Evolutionary conservation across 192 early-diverging fungal genomes (phyloP).

Genomic region (Endogone sp.): DNA sequence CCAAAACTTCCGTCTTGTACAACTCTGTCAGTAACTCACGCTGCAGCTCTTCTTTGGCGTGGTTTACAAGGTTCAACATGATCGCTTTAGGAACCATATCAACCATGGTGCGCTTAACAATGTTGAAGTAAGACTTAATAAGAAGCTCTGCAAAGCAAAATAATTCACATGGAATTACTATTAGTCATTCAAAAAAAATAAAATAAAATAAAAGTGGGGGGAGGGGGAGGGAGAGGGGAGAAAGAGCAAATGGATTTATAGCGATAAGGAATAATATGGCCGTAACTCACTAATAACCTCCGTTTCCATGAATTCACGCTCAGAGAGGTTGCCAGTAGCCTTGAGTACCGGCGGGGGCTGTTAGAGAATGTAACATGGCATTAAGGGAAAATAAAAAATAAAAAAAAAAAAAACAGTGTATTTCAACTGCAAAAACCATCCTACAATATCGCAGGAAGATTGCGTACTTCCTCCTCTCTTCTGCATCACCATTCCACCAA

Average conservation of each 20-base stretch:
- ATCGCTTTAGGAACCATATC: constrained; percentile 99
- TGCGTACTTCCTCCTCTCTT: too few species aligned
- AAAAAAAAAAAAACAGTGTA: background rate
- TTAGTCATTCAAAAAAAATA: too few species aligned
- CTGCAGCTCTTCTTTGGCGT: constrained; percentile 92
- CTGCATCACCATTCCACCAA: too few species aligned
- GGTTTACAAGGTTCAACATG: constrained; percentile 94
- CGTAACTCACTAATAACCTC: constrained; percentile 91
- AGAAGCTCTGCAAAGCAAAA: constrained; percentile 65
- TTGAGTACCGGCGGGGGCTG: constrained; percentile 90
- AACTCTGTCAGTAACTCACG: constrained; percentile 92
- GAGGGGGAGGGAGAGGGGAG: background rate
- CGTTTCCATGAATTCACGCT: constrained; percentile 96
- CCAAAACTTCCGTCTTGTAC: constrained; percentile 93
- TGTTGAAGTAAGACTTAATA: constrained; percentile 97
- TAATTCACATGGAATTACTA: constrained; percentile 1
- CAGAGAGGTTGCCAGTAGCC: constrained; percentile 92
- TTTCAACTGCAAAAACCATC: background rate
- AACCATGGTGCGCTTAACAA: constrained; percentile 96
- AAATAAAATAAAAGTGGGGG: too few species aligned
- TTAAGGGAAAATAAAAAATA: background rate
- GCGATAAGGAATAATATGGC: background rate
- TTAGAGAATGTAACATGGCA: background rate
- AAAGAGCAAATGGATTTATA: background rate
- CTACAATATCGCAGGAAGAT: background rate